phyloP scores from a whole-genome alignment of 75 land plant species.

The Selaginella moellendorffii region DNA sequence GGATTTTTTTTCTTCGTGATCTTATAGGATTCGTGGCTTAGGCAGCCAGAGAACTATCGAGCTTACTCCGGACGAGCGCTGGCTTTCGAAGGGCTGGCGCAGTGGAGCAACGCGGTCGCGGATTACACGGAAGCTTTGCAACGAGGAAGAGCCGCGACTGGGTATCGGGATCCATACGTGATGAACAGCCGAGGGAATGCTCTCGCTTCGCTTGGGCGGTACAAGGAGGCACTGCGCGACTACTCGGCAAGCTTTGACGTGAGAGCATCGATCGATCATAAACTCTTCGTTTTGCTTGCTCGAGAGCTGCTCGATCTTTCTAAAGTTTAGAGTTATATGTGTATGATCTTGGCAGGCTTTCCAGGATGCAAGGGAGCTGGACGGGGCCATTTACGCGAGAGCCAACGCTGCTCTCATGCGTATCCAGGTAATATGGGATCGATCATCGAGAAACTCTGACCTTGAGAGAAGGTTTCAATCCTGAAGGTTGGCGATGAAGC shows the following conservation, averaged over 20 bases:
- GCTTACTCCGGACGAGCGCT: conserved; percentile 10
- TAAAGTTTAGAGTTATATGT: background rate
- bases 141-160: background rate
- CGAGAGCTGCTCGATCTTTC: background rate
- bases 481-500: conserved; percentile 10
- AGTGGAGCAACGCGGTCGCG: conserved; percentile 1
- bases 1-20: too few species aligned
- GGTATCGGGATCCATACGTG: conserved; percentile 9
- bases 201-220: conserved; percentile 4
- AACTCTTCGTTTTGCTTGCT: too few species aligned
- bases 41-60: background rate
- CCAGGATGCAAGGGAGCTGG: conserved; percentile 12
- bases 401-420: conserved; percentile 13
- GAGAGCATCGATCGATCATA: too few species aligned
- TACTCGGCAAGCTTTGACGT: conserved; percentile 10
- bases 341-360: too few species aligned
- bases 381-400: conserved; percentile 11
- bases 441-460: background rate
- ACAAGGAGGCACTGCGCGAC: conserved; percentile 6
- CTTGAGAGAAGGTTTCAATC: background rate
- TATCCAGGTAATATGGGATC: conserved; percentile 4
- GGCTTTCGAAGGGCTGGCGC: conserved; percentile 5
- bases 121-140: conserved; percentile 12
- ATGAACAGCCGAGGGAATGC: conserved; percentile 14
- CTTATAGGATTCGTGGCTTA: too few species aligned